These are phyloP conservation scores for Anastatica hierochuntica DNA, from an alignment of 345 rosid species.

Conservation along the genomic window DNA sequence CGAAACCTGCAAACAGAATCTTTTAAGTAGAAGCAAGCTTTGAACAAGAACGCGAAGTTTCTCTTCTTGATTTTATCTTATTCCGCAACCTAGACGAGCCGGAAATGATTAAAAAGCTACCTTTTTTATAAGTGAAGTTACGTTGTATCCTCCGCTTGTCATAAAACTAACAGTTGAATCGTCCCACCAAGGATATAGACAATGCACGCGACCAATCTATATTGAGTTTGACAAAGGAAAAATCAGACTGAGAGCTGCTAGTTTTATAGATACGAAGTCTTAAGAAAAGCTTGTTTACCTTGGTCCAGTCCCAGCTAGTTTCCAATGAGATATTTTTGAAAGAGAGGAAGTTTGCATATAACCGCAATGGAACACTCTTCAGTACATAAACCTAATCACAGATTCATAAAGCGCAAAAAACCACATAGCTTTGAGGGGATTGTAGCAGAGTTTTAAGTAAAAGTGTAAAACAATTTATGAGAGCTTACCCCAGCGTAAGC, in stretches of 20 bases:
- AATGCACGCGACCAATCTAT: slow-evolving; percentile 84
- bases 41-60: not conserved
- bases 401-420: not conserved
- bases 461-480: not conserved
- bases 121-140: slow-evolving; percentile 47
- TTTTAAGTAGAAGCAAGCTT: not conserved
- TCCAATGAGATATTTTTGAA: slow-evolving; percentile 45
- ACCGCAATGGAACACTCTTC: slow-evolving; percentile 66
- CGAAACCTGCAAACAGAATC: slow-evolving; percentile 37
- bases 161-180: slow-evolving; percentile 80
- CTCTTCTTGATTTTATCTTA: slow-evolving; percentile 1
- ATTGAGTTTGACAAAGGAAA: slow-evolving; percentile 2
- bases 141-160: slow-evolving; percentile 79
- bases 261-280: not conserved
- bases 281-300: slow-evolving; percentile 35
- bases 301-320: slow-evolving; percentile 67
- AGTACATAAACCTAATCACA: slow-evolving; percentile 46
- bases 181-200: slow-evolving; percentile 87
- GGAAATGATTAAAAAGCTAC: slow-evolving; percentile 20
- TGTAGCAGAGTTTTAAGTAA: not conserved
- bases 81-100: not conserved
- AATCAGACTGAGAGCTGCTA: not conserved
- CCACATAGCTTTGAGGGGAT: not conserved
- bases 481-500: slow-evolving; percentile 81
- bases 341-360: slow-evolving; percentile 45